Evolutionary conservation across 2,329 filamentous ascomycete genomes (phyloP).

Genomic region (Cladosporium sp.): DNA sequence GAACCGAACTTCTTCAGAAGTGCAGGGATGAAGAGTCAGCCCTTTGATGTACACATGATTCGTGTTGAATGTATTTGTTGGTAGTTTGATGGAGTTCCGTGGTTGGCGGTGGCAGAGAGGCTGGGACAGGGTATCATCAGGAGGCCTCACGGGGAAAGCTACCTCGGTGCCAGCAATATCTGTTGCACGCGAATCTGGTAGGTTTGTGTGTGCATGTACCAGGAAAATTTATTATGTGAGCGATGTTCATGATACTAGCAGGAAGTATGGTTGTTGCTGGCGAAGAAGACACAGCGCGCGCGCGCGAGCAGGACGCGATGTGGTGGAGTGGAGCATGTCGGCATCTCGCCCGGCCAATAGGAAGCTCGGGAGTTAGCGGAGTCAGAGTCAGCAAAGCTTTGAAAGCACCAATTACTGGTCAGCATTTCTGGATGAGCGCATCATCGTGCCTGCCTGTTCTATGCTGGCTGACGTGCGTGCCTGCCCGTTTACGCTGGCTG

Average conservation of each 20-base stretch:
- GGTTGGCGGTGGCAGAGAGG: not conserved
- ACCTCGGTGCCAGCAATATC: not conserved
- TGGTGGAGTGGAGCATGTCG: not conserved
- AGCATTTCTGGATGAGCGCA: constrained; percentile 9
- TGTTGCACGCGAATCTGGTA: not conserved
- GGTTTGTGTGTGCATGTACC: not conserved
- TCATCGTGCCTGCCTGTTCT: not conserved
- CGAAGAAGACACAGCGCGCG: not conserved
- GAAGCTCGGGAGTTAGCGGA: not conserved
- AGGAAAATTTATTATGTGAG: not conserved
- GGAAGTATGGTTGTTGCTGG: not conserved
- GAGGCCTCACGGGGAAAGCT: not conserved
- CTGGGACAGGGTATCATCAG: not conserved
- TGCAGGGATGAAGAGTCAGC: not conserved
- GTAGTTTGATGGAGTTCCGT: not conserved
- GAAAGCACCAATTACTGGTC: not conserved
- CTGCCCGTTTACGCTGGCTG: not conserved
- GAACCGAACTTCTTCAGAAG: not conserved
- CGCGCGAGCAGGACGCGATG: not conserved
- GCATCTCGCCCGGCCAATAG: not conserved
- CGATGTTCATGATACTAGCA: not conserved
- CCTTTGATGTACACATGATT: not conserved
- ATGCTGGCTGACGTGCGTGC: not conserved
- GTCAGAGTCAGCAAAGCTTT: constrained; percentile 2
- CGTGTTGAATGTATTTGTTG: not conserved